Base-by-base conservation (phyloP, 1,284 basidiomycete genomes). In the Tetrapyrgos nigripes region DNA sequence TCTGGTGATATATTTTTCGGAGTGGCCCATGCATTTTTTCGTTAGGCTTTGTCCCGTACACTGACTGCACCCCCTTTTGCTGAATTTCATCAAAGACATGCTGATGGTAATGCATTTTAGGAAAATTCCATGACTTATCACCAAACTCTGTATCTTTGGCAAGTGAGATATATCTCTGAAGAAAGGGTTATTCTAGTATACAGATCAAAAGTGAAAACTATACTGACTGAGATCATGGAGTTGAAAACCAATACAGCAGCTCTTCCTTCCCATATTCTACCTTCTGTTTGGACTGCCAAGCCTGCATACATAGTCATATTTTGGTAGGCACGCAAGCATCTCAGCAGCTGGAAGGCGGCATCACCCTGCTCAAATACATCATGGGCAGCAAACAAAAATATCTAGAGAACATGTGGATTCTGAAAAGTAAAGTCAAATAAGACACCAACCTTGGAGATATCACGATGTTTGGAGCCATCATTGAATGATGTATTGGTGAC, bases 391-490 rank as follows among this genome's bases (percentile, higher is more conserved):
- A 73, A 75, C 2, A 75, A 21, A 9, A 72, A 47, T 19, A 70
- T 51, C 70, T 76, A 55, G 14, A 9, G 26, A n/a, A 62, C 33
- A 43, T 37, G 37, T 40, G 17, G 17, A n/a, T 40, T 40, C 17
- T 17, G 37, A 40, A 40, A 14, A 8, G 31, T 33, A 14, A 8
- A 40, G 14, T 40, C 4, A 4, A 1, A 27, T 24, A 37, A 5
- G 4, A 62, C 46, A 50, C 5, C 19, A 59, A 77, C 76, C 69
- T 78, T 80, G 0, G 72, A 68, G 3, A 80, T 70, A 60, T 79
- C 76, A 51, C 73, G 68, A 57, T 68, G 66, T 53, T 81, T 80
- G 1, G 59, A 58, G 3, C 71, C 76, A 66, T 80, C 78, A 33
- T 69, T 67, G 52, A 76, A 79, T 1, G 62, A 51, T 6, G 75